Evolutionary conservation across 2,329 filamentous ascomycete species (phyloP), one percentile per base, ranked within the genome.

Genomic region (Alternaria sp.): DNA sequence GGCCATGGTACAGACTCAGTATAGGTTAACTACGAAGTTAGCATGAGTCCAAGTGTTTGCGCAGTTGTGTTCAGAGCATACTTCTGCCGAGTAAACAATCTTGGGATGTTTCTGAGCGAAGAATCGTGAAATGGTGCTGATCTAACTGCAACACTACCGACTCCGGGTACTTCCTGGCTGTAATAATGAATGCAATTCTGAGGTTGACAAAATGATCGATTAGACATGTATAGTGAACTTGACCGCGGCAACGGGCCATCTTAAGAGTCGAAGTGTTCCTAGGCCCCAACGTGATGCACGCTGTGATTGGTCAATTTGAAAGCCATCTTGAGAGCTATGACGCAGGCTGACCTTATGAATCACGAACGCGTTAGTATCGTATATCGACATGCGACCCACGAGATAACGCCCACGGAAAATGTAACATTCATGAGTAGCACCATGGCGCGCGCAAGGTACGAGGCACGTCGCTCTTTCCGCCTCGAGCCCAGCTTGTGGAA

Each of bases 291-390:
- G 22, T 28, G 6, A 16, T 30, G 24, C 46, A 39, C 12, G 59
- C 43, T 63, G 54, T 69, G 67, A 71, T 72, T 70, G 66, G 70
- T 20, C 48, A 72, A 41, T 61, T 72, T 64, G 62, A 66, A 59
- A 71, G 62, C 68, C 62, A 41, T 26, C n/a, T 16, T 18, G 28
- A 30, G 44, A n/a, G 30, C 51, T 28, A 66, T 67, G 66, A 65
- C 63, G 64, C 49, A 63, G 48, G 22, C 24, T 28, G 32, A 22
- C 32, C 26, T 44, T 7, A 1, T 14, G 3, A 2, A 24, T 8
- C 14, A 36, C 24, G 9, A 7, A 22, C 20, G 36, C 3, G n/a
- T 11, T 8, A 39, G 36, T 20, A 51, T 20, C 16, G 18, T 28
- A 18, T 9, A 43, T 22, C 7, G n/a, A 20, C 16, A 41, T 18